A percentile compares a stretch with the other conserved stretches of the same genome.
These are phyloP conservation scores for Russula vinacea DNA, from an alignment of 768 basidiomycete genomes.

Conservation along the genomic window DNA sequence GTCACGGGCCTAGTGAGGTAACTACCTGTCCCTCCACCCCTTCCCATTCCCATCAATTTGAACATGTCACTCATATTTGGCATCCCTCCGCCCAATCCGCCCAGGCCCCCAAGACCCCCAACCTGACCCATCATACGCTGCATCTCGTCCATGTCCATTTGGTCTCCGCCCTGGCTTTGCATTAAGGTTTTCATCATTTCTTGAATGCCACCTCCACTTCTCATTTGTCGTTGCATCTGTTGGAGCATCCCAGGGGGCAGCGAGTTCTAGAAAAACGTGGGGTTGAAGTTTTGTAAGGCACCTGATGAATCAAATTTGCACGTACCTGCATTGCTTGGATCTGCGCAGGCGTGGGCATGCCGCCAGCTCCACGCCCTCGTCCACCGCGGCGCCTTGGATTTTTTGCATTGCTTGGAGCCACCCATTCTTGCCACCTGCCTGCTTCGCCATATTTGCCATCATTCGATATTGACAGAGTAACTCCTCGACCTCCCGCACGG, in stretches of 20 bases:
- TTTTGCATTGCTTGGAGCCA: conserved; percentile 91
- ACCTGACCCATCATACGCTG: conserved; percentile 92
- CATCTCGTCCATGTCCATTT: conserved; percentile 93
- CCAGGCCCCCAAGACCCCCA: conserved; percentile 62
- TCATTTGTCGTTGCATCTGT: conserved; percentile 82
- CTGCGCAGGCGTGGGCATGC: conserved; percentile 89
- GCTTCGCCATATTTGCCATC: conserved; percentile 99
- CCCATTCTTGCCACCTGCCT: conserved; percentile 95
- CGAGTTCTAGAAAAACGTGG: conserved; percentile 54
- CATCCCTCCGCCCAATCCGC: conserved; percentile 64
- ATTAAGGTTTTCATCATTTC: conserved; percentile 99
- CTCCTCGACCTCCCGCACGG: conserved; percentile 97
- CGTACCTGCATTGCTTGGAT: conserved; percentile 91
- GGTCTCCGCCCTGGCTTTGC: conserved; percentile 88
- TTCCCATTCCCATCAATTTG: conserved; percentile 67
- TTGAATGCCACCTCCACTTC: conserved; percentile 85
- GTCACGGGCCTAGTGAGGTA: neutral
- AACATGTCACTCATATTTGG: conserved; percentile 74
- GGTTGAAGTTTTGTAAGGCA: conserved; percentile 4
- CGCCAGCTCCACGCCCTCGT: conserved; percentile 80
- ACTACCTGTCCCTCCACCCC: conserved; percentile 27
- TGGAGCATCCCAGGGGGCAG: conserved; percentile 96
- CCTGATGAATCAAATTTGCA: conserved; percentile 15
- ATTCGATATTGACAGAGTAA: conserved; percentile 93
- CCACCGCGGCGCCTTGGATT: conserved; percentile 83